phyloP scores from a whole-genome alignment of 2,329 filamentous ascomycete genomes.

The Trichophyton mentagrophytes region DNA sequence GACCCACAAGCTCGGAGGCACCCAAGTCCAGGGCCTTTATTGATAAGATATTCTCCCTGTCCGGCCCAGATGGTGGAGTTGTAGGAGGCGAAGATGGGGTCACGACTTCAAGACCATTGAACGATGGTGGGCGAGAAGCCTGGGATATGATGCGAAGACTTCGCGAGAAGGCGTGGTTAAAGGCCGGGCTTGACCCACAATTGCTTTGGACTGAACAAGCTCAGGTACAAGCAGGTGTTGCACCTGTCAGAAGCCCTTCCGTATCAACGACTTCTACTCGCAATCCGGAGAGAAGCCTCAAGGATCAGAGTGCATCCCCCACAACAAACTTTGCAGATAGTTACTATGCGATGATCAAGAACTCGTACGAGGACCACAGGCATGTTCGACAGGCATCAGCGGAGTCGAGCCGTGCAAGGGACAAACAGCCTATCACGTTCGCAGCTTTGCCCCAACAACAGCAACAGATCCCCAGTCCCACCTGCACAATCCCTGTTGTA shows the following conservation, averaged over 20 bases:
- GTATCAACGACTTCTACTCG: background rate
- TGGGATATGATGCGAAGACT: conserved; percentile 38
- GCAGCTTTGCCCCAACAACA: background rate
- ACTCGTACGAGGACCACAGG: conserved; percentile 9
- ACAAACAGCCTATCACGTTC: background rate
- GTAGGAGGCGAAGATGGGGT: conserved; percentile 35
- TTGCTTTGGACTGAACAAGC: conserved; percentile 37
- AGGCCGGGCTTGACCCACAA: conserved; percentile 35
- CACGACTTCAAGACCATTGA: conserved; percentile 31
- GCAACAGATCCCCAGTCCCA: background rate
- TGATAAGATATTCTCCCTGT: conserved; percentile 35
- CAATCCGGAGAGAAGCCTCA: background rate
- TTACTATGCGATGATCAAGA: conserved; percentile 14
- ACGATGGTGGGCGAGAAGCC: conserved; percentile 37
- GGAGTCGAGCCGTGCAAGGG: conserved; percentile 4
- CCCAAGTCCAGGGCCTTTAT: conserved; percentile 34
- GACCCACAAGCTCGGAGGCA: conserved; percentile 34
- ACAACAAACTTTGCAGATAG: conserved; percentile 11
- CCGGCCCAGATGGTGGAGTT: conserved; percentile 34
- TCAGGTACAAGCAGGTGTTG: conserved; percentile 28
- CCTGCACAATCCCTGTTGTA: background rate
- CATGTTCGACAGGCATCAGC: conserved; percentile 3
- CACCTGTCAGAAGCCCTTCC: conserved; percentile 6
- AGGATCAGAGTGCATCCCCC: conserved; percentile 9
- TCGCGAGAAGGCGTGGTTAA: conserved; percentile 37